phyloP scores from a whole-genome alignment of 306 rosid species.

The Prunus campanulata region DNA sequence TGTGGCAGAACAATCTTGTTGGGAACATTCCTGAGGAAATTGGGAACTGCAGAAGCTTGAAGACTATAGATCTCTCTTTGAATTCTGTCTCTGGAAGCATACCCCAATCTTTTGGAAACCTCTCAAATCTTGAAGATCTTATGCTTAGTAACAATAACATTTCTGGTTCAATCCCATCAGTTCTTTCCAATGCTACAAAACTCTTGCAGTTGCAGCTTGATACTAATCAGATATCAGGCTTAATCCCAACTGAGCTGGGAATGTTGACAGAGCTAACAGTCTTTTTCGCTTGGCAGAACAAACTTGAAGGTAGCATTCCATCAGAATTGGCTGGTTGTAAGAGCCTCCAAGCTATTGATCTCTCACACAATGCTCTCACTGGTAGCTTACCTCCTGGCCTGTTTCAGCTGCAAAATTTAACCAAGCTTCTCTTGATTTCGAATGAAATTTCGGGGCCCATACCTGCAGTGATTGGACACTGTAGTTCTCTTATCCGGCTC shows the following conservation, averaged over 20 bases:
- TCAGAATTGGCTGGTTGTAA: conserved; percentile 52
- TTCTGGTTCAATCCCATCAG: conserved; percentile 71
- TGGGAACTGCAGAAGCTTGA: conserved; percentile 66
- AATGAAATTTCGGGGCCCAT: conserved; percentile 68
- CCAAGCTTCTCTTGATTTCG: conserved; percentile 71
- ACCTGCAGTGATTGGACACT: conserved; percentile 63
- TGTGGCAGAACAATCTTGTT: conserved; percentile 70
- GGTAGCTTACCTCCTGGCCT: conserved; percentile 63
- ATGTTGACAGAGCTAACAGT: conserved; percentile 49
- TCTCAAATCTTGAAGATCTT: conserved; percentile 71
- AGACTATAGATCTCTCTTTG: conserved; percentile 62
- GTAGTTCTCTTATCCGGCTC: conserved; percentile 66
- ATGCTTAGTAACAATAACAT: conserved; percentile 82
- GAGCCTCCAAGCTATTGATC: conserved; percentile 71
- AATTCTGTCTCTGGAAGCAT: conserved; percentile 69
- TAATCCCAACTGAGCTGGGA: conserved; percentile 69
- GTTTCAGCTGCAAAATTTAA: conserved; percentile 68
- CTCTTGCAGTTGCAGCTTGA: conserved; percentile 81
- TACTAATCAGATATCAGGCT: conserved; percentile 67
- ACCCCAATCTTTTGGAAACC: conserved; percentile 62
- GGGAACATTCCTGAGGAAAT: conserved; percentile 69
- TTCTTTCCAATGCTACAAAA: conserved; percentile 53
- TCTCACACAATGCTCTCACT: conserved; percentile 70
- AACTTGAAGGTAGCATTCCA: conserved; percentile 77
- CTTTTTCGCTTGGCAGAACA: conserved; percentile 84